Base-by-base conservation (phyloP, 208 protist genomes). In the Trypanosoma conorhini region DNA sequence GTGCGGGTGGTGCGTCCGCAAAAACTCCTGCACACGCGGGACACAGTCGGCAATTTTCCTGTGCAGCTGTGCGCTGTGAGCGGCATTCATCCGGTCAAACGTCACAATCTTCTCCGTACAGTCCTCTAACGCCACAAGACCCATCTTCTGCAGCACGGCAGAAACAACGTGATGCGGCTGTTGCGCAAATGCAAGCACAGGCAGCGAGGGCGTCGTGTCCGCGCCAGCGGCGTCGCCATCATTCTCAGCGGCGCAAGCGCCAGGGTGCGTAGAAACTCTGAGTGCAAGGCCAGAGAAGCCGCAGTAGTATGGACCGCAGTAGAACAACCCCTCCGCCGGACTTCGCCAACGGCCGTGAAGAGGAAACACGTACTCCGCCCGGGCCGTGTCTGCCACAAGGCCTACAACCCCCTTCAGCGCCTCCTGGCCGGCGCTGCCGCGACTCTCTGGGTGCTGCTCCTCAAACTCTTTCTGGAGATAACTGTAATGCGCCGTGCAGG, bases 1-100 rank as follows among this genome's bases (percentile, higher is more conserved):
- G 21, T 62, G 31, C 22, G 80, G 74, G 57, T 81, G 42, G 17
- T 38, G 31, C 5, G 46, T 31, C 0, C 62, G 57, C 19, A 85
- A 72, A 72, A 80, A 83, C 12, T 63, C 65, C 62, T 91, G 88
- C 15, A 88, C 73, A 55, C 77, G 82, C 22, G 85, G 83, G 22
- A 71, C 55, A n/a, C 80, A 70, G 3, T 71, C 65, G 1, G 66
- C 74, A 31, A 93, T 77, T n/a, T 42, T 72, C 17, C 57, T 57
- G 54, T 93, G 88, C 30, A 93, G 60, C 12, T 59, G 44, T 0
- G 76, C 63, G 33, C 77, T 66, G 44, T 52, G 64, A 4, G 65
- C 62, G 0, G 72, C 70, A 59, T 77, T 55, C 33, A 77, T 67
- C 12, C 52, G 60, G 1, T 35, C 44, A 66, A 87, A 82, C 15